Conservation (phyloP, 2,329 filamentous ascomycete species). For the Cercospora sojina region DNA sequence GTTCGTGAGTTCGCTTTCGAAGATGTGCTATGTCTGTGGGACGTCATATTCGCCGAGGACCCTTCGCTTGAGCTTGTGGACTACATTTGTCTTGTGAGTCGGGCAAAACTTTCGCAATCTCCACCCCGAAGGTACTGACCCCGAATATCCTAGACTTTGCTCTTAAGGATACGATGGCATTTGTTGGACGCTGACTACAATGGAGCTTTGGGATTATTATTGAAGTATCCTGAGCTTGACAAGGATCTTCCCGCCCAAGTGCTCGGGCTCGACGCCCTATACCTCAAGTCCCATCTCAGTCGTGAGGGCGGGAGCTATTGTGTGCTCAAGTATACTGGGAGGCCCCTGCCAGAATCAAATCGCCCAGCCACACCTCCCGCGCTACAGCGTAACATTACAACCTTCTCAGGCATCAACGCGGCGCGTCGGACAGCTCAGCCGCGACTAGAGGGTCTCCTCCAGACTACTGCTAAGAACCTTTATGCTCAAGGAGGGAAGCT, state of each 20-base stretch:
- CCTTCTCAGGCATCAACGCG: constrained; percentile 33
- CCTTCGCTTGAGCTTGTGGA: constrained; percentile 77
- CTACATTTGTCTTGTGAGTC: constrained; percentile 70
- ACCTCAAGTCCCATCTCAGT: constrained; percentile 65
- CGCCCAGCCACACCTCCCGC: constrained; percentile 37
- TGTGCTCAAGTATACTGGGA: constrained; percentile 67
- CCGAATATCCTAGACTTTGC: constrained; percentile 58
- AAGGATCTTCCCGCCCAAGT: constrained; percentile 42
- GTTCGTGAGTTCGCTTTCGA: constrained; percentile 90
- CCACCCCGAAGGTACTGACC: neutral
- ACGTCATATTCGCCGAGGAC: constrained; percentile 84
- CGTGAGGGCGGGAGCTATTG: constrained; percentile 62
- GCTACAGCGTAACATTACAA: constrained; percentile 38
- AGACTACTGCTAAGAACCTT: constrained; percentile 73
- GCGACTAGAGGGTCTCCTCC: constrained; percentile 66
- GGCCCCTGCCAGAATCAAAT: constrained; percentile 38
- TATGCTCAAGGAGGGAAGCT: constrained; percentile 72
- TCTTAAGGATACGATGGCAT: constrained; percentile 87
- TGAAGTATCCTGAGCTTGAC: constrained; percentile 72
- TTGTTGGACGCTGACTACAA: constrained; percentile 86
- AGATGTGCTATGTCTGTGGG: constrained; percentile 82
- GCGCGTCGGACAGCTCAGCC: constrained; percentile 42
- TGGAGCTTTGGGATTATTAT: constrained; percentile 72
- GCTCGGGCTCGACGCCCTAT: constrained; percentile 79
- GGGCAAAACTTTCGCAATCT: neutral